phyloP scores from a whole-genome alignment of 169 alveolate species.

The Neospora caninum region DNA sequence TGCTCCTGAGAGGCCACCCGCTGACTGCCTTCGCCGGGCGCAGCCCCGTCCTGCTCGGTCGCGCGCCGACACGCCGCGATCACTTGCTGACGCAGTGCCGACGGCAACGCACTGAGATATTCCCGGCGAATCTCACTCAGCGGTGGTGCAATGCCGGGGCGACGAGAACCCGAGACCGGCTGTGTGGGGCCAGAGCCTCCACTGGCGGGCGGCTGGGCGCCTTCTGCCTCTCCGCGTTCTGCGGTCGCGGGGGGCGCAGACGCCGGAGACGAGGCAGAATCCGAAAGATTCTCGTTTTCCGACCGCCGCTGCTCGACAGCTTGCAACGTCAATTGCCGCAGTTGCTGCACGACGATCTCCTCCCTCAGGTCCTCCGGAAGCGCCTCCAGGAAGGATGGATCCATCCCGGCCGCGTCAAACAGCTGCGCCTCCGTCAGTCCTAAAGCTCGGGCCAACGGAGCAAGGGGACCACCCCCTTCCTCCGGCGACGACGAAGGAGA shows the following conservation, averaged over 20 bases:
- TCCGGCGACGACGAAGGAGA: constrained; percentile 15
- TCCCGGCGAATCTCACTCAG: constrained; percentile 56
- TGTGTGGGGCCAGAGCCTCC: not conserved
- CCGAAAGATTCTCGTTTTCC: not conserved
- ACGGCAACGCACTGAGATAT: constrained; percentile 54
- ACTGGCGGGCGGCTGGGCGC: not conserved
- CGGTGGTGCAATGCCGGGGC: constrained; percentile 33
- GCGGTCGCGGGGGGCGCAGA: not conserved
- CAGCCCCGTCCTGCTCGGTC: not conserved
- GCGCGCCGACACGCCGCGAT: constrained; percentile 50
- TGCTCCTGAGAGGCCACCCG: constrained; percentile 5
- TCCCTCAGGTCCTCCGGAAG: constrained; percentile 70
- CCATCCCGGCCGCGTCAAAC: constrained; percentile 69
- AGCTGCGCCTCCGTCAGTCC: constrained; percentile 66
- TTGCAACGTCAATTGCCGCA: constrained; percentile 57
- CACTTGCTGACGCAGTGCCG: constrained; percentile 64
- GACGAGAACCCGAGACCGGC: constrained; percentile 2
- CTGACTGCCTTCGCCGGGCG: not conserved
- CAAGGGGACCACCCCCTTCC: constrained; percentile 37
- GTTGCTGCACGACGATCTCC: constrained; percentile 70
- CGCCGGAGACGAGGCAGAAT: not conserved
- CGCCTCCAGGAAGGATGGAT: constrained; percentile 74
- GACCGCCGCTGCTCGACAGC: constrained; percentile 62
- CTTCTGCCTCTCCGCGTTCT: not conserved
- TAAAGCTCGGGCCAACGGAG: constrained; percentile 52